Evolutionary conservation across 768 basidiomycete genomes (phyloP).

Genomic region (Paxillus involutus): DNA sequence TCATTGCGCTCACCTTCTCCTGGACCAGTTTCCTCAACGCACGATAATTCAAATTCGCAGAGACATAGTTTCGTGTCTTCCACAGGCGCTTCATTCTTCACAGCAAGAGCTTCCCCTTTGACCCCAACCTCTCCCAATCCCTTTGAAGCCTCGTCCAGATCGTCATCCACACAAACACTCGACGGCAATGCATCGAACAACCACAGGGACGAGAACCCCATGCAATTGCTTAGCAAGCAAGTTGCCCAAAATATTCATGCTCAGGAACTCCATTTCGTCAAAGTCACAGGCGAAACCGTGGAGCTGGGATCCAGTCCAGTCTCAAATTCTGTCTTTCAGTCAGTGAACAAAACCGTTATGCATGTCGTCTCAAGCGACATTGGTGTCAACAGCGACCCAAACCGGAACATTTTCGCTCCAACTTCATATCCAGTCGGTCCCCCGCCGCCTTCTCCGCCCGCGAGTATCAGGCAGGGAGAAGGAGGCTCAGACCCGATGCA

Average conservation of each 20-base stretch:
- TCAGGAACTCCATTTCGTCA: constrained; percentile 55
- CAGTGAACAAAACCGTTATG: constrained; percentile 34
- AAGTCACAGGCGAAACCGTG: constrained; percentile 50
- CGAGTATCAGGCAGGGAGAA: constrained; percentile 34
- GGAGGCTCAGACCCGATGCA: constrained; percentile 23
- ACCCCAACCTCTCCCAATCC: constrained; percentile 21
- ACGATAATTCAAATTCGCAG: constrained; percentile 15
- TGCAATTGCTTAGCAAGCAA: constrained; percentile 31
- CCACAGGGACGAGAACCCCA: constrained; percentile 27
- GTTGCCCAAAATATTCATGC: constrained; percentile 25
- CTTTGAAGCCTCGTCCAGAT: constrained; percentile 29
- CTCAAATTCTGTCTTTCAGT: constrained; percentile 34
- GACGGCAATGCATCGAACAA: constrained; percentile 12
- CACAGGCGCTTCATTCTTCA: constrained; percentile 25
- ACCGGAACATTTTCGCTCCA: neutral
- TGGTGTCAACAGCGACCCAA: constrained; percentile 8
- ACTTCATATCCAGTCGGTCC: constrained; percentile 39
- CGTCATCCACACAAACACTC: constrained; percentile 37
- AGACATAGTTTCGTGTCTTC: constrained; percentile 27
- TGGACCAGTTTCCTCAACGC: constrained; percentile 7
- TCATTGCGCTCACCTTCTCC: constrained; percentile 13
- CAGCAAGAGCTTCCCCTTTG: constrained; percentile 25
- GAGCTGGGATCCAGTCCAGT: constrained; percentile 39
- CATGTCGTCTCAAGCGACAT: constrained; percentile 29
- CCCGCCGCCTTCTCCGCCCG: constrained; percentile 56